A percentile compares a stretch with the other conserved stretches of the same genome.
These are phyloP conservation scores for Aspergillus kassunensis DNA, from an alignment of 495 filamentous ascomycete species.

Conservation along the genomic window DNA sequence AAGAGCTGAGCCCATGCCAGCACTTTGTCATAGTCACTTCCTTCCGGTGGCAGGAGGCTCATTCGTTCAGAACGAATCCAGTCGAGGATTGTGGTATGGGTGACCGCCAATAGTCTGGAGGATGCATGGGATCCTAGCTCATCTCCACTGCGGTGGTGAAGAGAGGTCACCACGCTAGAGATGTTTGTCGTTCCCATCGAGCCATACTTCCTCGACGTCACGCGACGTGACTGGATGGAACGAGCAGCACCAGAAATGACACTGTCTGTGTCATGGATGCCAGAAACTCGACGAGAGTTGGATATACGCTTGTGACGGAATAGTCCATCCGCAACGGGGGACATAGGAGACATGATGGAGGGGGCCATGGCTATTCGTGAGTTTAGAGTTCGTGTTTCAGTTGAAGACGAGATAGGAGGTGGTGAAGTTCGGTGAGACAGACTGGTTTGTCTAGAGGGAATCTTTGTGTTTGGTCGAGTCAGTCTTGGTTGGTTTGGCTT, in stretches of 20 bases:
- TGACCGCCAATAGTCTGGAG: constrained; percentile 18
- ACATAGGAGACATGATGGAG: constrained; percentile 5
- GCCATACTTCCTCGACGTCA: constrained; percentile 21
- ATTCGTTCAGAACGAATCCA: constrained; percentile 30
- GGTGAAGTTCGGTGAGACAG: not conserved
- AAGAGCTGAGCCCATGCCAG: constrained; percentile 30
- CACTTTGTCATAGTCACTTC: constrained; percentile 41
- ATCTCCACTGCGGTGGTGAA: constrained; percentile 18
- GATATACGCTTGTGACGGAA: constrained; percentile 5
- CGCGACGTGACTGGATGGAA: constrained; percentile 11
- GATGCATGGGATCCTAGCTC: constrained; percentile 15
- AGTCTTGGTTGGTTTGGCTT: not conserved
- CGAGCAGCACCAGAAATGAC: not conserved
- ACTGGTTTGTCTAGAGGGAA: not conserved
- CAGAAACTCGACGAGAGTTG: not conserved
- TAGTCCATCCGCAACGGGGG: not conserved
- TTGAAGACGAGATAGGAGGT: not conserved
- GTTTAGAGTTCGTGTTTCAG: not conserved
- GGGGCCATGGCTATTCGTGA: not conserved
- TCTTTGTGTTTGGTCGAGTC: not conserved
- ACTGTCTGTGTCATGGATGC: constrained; percentile 3
- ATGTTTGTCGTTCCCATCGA: constrained; percentile 17
- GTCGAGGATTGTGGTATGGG: constrained; percentile 24
- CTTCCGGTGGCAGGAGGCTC: constrained; percentile 35
- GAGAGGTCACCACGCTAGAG: constrained; percentile 18